Base-by-base conservation (phyloP, 2,329 filamentous ascomycete species). In the Xylariaceae sp. region DNA sequence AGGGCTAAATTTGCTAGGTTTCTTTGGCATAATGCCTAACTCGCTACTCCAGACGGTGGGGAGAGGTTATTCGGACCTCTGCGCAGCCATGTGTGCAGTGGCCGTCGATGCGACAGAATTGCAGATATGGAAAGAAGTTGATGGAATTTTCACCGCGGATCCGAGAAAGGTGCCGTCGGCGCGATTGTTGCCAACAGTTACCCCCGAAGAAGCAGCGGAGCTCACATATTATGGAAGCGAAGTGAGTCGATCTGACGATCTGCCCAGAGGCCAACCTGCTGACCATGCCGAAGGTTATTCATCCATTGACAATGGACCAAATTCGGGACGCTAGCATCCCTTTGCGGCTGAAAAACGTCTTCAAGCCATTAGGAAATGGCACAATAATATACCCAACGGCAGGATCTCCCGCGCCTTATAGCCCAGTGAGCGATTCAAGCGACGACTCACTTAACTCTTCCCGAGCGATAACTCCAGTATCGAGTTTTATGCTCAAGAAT, bases 141-240 rank as follows among this genome's bases (percentile, higher is more conserved):
- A 89, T 65, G 87, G 87, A 44, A 89, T 89, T 66, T 89, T 89
- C 70, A 89, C 87, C 1, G 87, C 87, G 4, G 87, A 68, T 70
- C 92, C 92, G 2, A 86, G 89, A 67, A 96, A 96, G 75, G 91
- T 96, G 26, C 88, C 89, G 2, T 91, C 89, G 0, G 89, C 89
- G 2, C 80, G 83, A 43, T 77, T 92, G 7, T 77, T 93, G 12
- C 74, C 85, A 26, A 83, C 84, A 10, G 90, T 93, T 61, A 90
- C 88, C 3, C 88, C 89, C 1, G 83, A 87, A 44, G 89, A 93
- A 72, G 89, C 89, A 7, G 88, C 89, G 16, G 89, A 92, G 70
- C 75, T 92, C 74, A 91, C 89, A 9, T 87, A 86, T 66, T 87
- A 87, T 62, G 84, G 84, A 45, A 86, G 88, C 41, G 89, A 72